These are phyloP conservation scores for Sinapis alba DNA, from an alignment of 441 rosid genomes.

Conservation along the genomic window DNA sequence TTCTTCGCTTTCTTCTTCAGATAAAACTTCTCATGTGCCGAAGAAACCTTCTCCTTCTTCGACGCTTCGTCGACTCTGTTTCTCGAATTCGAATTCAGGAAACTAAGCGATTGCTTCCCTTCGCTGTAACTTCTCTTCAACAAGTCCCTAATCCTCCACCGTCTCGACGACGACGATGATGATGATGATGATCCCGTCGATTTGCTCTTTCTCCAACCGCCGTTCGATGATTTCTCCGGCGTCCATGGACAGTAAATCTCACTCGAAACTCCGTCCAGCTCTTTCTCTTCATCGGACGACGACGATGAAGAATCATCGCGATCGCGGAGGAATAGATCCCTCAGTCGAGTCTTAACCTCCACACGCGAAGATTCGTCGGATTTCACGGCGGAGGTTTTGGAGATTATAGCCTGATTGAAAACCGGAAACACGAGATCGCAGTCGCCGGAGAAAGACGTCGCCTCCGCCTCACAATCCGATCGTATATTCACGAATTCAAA, in stretches of 20 bases:
- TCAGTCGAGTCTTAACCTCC: constrained; percentile 40
- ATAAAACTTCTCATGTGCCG: constrained; percentile 53
- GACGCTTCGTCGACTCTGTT: constrained; percentile 8
- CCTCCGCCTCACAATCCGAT: background rate
- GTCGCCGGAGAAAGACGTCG: background rate
- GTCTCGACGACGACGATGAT: constrained; percentile 28
- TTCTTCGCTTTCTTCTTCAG: constrained; percentile 52
- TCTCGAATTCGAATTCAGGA: constrained; percentile 19
- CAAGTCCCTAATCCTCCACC: constrained; percentile 63
- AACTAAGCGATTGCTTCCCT: constrained; percentile 52
- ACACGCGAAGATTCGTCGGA: background rate
- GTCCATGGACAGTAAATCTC: constrained; percentile 60
- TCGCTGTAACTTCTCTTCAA: constrained; percentile 69
- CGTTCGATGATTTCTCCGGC: constrained; percentile 50
- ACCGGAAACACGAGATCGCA: constrained; percentile 48
- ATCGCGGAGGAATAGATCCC: constrained; percentile 45
- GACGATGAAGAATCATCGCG: constrained; percentile 34
- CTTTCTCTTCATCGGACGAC: constrained; percentile 45
- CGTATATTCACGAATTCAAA: constrained; percentile 56
- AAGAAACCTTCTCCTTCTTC: constrained; percentile 3
- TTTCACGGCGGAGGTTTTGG: constrained; percentile 1
- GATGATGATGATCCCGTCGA: constrained; percentile 61
- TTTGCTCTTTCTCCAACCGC: constrained; percentile 62
- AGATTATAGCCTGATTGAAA: constrained; percentile 51
- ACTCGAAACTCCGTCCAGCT: constrained; percentile 31